phyloP scores from a whole-genome alignment of 495 filamentous ascomycete genomes.

The Aspergillus nanangensis region DNA sequence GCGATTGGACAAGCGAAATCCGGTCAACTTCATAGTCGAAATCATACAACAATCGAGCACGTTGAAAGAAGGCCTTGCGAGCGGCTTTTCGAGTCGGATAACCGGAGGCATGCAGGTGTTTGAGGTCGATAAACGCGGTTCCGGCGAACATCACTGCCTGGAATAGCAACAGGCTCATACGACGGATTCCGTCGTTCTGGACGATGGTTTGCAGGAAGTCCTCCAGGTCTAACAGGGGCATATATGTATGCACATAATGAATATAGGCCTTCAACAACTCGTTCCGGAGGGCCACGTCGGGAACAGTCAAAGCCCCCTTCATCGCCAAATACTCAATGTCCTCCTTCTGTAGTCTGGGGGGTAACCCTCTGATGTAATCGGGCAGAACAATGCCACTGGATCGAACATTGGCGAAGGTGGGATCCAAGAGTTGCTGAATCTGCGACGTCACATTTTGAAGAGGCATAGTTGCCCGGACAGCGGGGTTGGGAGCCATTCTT shows the following conservation, averaged over 20 bases:
- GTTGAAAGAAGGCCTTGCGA: slow-evolving; percentile 74
- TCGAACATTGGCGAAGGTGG: slow-evolving; percentile 27
- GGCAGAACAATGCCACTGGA: slow-evolving; percentile 45
- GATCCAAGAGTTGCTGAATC: slow-evolving; percentile 38
- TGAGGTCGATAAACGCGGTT: slow-evolving; percentile 70
- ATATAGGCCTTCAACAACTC: slow-evolving; percentile 71
- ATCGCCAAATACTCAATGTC: slow-evolving; percentile 70
- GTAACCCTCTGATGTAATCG: slow-evolving; percentile 69
- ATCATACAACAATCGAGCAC: slow-evolving; percentile 73
- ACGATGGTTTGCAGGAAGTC: slow-evolving; percentile 66
- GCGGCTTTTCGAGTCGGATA: slow-evolving; percentile 67
- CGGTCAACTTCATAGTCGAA: slow-evolving; percentile 83
- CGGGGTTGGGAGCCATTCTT: slow-evolving; percentile 34
- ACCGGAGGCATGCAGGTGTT: slow-evolving; percentile 62
- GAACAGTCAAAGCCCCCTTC: slow-evolving; percentile 73
- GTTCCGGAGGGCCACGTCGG: slow-evolving; percentile 60
- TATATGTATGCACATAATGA: slow-evolving; percentile 83
- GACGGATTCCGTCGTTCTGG: slow-evolving; percentile 58
- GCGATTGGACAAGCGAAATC: slow-evolving; percentile 74
- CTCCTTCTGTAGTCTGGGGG: slow-evolving; percentile 61
- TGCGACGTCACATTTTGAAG: slow-evolving; percentile 34
- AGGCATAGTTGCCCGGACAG: slow-evolving; percentile 33
- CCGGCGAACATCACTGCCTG: slow-evolving; percentile 81
- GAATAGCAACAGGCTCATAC: slow-evolving; percentile 74
- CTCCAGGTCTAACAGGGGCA: slow-evolving; percentile 78